Base-by-base conservation (phyloP, 768 basidiomycete genomes). In the Kwoniella sp. region DNA sequence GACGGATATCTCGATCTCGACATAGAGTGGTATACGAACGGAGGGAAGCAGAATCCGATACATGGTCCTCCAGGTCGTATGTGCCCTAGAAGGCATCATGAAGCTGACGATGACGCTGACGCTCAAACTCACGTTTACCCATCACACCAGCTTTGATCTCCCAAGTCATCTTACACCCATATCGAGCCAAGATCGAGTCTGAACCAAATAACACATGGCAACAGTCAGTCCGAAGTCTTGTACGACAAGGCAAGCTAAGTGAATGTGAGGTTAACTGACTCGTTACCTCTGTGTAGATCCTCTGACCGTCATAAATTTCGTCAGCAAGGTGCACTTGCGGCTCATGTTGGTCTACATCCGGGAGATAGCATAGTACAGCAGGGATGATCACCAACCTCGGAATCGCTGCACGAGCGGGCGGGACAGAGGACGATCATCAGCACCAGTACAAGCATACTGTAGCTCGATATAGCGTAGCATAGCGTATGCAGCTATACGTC, bases 231-330 rank as follows among this genome's bases (percentile, higher is more conserved):
- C n/a, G 13, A 34, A 12, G 41, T 9, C 9, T 45, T 22, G n/a
- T n/a, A n/a, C 17, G 25, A 34, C 17, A 60, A 23, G 11, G 22
- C 13, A 37, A 15, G 28, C 22, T 28, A 15, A 22, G 50, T 2
- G 2, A 17, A 17, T 45, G 22, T 37, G n/a, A 23, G 2, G 26
- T 7, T 11, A 17, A 59, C 75, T 60, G 38, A 78, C 78, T 77
- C 4, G 78, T 80, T 0, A 80, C 76, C 41, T 75, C 67, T 29
- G 79, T 80, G 55, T 80, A 80, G 25, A 80, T 78, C 20, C 74
- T 66, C 74, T 79, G 45, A 4, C 17, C 28, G 12, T 37, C 9
- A 30, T 3, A 17, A 17, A 4, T 25, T 8, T 28, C n/a, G 20
- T 55, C 50, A 52, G 23, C 52, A 3, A 11, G 13, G 15, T 53